These are phyloP conservation scores for Fusarium piperis DNA, from an alignment of 2,329 filamentous ascomycete species.

Conservation along the genomic window DNA sequence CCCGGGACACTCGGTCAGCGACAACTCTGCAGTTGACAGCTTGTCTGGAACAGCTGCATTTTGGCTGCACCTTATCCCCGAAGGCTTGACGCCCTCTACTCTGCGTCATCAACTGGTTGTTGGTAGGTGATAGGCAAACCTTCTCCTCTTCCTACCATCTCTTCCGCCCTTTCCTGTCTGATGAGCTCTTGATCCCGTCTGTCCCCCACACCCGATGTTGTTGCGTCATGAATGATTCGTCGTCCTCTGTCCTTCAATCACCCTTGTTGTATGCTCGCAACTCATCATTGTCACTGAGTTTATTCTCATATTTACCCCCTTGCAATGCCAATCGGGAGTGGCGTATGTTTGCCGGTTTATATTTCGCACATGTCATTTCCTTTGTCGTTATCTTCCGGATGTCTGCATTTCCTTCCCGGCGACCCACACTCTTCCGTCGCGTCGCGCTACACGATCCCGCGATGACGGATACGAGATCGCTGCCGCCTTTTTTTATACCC, in stretches of 20 bases:
- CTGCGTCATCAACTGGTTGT: slow-evolving; percentile 21
- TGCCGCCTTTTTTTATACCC: slow-evolving; percentile 11
- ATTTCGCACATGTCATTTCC: not conserved
- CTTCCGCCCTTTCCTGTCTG: slow-evolving; percentile 10
- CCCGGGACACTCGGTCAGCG: slow-evolving; percentile 28
- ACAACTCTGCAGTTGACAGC: slow-evolving; percentile 22
- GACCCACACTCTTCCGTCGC: slow-evolving; percentile 40
- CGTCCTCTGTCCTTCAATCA: slow-evolving; percentile 11
- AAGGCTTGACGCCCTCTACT: slow-evolving; percentile 24
- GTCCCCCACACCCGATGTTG: slow-evolving; percentile 24
- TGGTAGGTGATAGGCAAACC: slow-evolving; percentile 33
- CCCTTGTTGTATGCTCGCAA: slow-evolving; percentile 6
- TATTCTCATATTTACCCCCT: slow-evolving; percentile 5
- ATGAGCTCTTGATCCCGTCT: slow-evolving; percentile 24
- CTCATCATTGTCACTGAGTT: not conserved
- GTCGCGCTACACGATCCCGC: slow-evolving; percentile 44
- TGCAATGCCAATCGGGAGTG: slow-evolving; percentile 14
- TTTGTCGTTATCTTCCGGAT: slow-evolving; percentile 28
- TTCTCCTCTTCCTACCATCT: slow-evolving; percentile 6
- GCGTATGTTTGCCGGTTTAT: slow-evolving; percentile 15
- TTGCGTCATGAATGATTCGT: slow-evolving; percentile 26
- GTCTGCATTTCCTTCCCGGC: slow-evolving; percentile 39
- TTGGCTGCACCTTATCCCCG: not conserved
- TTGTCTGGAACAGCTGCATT: not conserved
- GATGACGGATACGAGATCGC: slow-evolving; percentile 31